Evolutionary conservation across 2,329 filamentous ascomycete species (phyloP).

Genomic region (Podosphaera fusca): DNA sequence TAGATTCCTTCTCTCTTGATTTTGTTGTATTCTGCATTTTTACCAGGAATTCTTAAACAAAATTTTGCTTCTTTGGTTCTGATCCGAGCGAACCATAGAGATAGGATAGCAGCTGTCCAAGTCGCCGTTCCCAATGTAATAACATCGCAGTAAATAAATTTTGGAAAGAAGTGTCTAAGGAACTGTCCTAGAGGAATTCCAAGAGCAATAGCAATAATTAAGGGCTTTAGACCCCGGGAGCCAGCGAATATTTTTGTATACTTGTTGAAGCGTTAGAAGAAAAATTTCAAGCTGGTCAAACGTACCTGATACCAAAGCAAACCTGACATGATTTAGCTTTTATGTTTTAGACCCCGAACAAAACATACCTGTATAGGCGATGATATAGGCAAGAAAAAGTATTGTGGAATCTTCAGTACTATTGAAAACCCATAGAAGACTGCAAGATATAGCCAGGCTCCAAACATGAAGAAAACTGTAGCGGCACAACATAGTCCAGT

Average conservation of each 20-base stretch:
- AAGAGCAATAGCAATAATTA: slow-evolving; percentile 3
- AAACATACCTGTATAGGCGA: slow-evolving; percentile 5
- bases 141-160: slow-evolving; percentile 3
- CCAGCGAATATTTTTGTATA: slow-evolving; percentile 7
- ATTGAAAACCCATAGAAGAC: slow-evolving; percentile 5
- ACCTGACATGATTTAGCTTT: slow-evolving; percentile 1
- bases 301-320: slow-evolving; percentile 4
- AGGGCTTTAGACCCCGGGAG: slow-evolving; percentile 4
- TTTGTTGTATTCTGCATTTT: slow-evolving; percentile 3
- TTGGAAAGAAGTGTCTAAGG: slow-evolving; percentile 2
- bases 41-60: slow-evolving; percentile 8
- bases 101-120: slow-evolving; percentile 25
- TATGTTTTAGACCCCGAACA: not conserved
- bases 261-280: slow-evolving; percentile 1
- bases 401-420: slow-evolving; percentile 3
- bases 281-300: not conserved
- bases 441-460: slow-evolving; percentile 4
- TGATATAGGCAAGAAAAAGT: slow-evolving; percentile 4
- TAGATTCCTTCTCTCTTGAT: slow-evolving; percentile 5
- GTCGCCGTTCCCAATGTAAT: slow-evolving; percentile 3
- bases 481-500: slow-evolving; percentile 4
- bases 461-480: slow-evolving; percentile 6
- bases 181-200: slow-evolving; percentile 4
- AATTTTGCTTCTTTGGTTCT: slow-evolving; percentile 21
- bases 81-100: slow-evolving; percentile 24